Conservation (phyloP, 495 filamentous ascomycete species). For the Aspergillus ellipticus region DNA sequence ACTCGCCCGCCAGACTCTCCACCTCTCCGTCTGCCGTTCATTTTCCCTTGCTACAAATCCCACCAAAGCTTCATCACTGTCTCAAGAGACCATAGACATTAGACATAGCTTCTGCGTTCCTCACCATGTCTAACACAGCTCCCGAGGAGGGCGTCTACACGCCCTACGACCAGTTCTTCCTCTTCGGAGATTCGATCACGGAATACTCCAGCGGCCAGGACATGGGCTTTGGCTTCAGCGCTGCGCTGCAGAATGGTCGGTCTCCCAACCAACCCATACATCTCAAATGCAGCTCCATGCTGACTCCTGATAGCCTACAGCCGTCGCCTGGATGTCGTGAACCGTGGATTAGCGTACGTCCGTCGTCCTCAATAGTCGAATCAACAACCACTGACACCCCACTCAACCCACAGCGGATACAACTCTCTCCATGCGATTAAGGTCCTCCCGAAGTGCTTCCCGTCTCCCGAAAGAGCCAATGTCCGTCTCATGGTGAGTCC, state of each 20-base stretch:
- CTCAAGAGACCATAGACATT: background rate
- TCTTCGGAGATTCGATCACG: conserved; percentile 81
- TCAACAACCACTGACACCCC: background rate
- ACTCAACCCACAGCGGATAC: conserved; percentile 53
- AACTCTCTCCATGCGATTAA: conserved; percentile 61
- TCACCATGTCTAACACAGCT: conserved; percentile 5
- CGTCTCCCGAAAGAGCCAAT: conserved; percentile 47
- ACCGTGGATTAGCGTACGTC: conserved; percentile 59
- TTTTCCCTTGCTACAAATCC: background rate
- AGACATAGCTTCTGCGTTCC: background rate
- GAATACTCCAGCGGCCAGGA: conserved; percentile 55
- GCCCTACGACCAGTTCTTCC: conserved; percentile 66
- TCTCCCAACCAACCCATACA: too few species aligned
- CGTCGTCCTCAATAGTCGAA: background rate
- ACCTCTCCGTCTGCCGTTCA: background rate
- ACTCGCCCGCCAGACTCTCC: background rate
- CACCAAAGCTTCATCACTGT: background rate
- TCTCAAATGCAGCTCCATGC: background rate
- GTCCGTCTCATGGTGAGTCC: conserved; percentile 63
- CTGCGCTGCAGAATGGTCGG: conserved; percentile 68
- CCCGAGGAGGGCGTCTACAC: conserved; percentile 18
- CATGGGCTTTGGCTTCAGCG: conserved; percentile 65
- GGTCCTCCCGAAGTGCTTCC: conserved; percentile 57
- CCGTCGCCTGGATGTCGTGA: conserved; percentile 63
- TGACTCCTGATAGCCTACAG: conserved; percentile 48